Conservation (phyloP, 345 rosid species). For the Lumnitzera racemosa region DNA sequence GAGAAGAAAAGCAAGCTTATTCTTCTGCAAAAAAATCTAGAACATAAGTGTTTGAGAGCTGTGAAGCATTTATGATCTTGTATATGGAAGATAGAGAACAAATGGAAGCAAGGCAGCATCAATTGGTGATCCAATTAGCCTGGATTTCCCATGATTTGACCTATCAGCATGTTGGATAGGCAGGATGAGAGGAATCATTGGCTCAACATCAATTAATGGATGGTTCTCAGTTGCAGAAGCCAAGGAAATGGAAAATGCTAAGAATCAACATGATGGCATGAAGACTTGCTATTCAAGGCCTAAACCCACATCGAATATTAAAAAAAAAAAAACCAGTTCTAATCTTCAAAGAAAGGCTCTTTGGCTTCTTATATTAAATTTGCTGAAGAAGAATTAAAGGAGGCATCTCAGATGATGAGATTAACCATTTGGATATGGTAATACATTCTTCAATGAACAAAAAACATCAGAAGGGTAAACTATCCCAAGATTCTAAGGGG, state of each 20-base stretch:
- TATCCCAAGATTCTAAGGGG: constrained; percentile 27
- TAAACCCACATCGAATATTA: constrained; percentile 78
- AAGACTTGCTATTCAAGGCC: constrained; percentile 52
- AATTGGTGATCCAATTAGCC: no score
- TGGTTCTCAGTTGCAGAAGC: constrained; percentile 82
- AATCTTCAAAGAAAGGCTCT: constrained; percentile 85
- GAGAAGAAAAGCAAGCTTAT: no score
- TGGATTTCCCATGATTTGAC: no score
- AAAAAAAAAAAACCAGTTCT: constrained; percentile 80
- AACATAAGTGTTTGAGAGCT: no score
- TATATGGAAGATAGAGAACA: no score
- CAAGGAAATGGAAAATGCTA: constrained; percentile 64
- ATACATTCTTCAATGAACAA: constrained; percentile 35
- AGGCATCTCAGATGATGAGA: constrained; percentile 20
- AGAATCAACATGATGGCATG: constrained; percentile 34
- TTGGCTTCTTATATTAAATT: constrained; percentile 53
- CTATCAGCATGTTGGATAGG: no score
- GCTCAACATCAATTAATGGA: constrained; percentile 96
- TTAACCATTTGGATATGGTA: constrained; percentile 27
- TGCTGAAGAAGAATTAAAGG: constrained; percentile 46
- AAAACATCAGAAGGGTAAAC: constrained; percentile 61
- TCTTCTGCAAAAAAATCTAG: no score
- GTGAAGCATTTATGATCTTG: no score
- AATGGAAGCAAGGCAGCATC: no score
- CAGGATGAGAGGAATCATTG: constrained; percentile 34